Base-by-base conservation (phyloP, 2,329 filamentous ascomycete genomes). In the Dactylellina cionopaga region DNA sequence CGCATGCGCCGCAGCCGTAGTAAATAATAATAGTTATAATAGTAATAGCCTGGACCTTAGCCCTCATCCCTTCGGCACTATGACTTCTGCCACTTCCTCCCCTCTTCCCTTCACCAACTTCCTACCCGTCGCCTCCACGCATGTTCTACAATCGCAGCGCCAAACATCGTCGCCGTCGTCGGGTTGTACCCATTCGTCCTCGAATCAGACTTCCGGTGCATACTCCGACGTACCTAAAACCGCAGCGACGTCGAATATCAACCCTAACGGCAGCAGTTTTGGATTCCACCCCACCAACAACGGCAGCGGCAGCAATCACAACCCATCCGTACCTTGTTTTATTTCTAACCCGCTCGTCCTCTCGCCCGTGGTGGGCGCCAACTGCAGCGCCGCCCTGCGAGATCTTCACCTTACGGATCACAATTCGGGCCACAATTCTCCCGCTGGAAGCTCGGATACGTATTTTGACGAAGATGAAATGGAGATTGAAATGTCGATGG, bases 391-490 rank as follows among this genome's bases (percentile, higher is more conserved):
- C 43, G 59, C 68, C 19, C 52, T 72, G 59, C 68, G 68, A 13
- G 68, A 72, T 54, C 51, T 72, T 43, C 68, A 72, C 31, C 27
- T 72, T 13, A 59, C 59, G 25, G 68, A 70, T 10, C 47, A 37
- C 39, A 39, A 59, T 49, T 72, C 68, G 25, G 59, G 59, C 5
- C 31, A 65, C 25, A 65, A 72, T 43, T 72, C 68, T 19, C 68
- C 68, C 5, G 68, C 68, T 25, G 68, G 39, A 4, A 72, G 68
- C 59, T 72, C 68, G 2, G 68, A 72, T 60, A 72, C 68, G 5
- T 72, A 64, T 41, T 72, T 72, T 19, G 68, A 72, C 29, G 68
- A 72, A 29, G 68, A 72, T 27, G 58, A 64, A 9, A 72, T 72
- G 68, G 68, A 72, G 2, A 72, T 72, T 37, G 68, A 72, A 17